Percentiles rank a stretch among this genome's conserved stretches.
Evolutionary conservation across 2,329 filamentous ascomycete genomes (phyloP).

Genomic region (Trichoderma atroviride): DNA sequence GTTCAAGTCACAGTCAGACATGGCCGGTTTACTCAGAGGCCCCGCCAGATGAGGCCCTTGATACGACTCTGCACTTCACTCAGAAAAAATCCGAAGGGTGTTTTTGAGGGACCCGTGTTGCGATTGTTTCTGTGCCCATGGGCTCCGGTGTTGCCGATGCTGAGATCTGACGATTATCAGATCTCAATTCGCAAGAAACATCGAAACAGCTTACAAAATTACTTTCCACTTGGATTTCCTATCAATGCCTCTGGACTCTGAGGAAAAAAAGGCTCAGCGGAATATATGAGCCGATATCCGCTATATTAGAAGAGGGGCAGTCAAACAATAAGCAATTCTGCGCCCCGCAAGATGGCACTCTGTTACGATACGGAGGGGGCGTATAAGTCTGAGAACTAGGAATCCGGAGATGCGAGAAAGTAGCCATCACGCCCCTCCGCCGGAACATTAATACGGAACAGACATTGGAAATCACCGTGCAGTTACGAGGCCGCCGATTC

Average conservation of each 20-base stretch:
- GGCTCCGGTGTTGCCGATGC: background rate
- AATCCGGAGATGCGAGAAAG: conserved; percentile 1
- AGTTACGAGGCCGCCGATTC: conserved; percentile 12
- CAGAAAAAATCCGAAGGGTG: conserved; percentile 12
- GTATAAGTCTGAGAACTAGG: background rate
- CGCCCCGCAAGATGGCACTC: conserved; percentile 15
- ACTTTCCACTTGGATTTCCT: background rate
- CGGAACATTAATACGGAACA: conserved; percentile 4
- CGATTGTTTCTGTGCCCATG: background rate
- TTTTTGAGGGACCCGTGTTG: background rate
- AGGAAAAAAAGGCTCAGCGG: background rate
- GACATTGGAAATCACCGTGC: background rate
- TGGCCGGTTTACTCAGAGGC: conserved; percentile 5
- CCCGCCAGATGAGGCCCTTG: conserved; percentile 15
- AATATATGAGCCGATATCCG: conserved; percentile 1
- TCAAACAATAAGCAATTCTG: conserved; percentile 7
- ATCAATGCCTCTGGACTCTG: background rate
- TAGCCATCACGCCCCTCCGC: conserved; percentile 8
- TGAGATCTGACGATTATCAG: background rate
- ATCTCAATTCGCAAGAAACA: background rate
- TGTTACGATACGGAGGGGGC: conserved; percentile 6
- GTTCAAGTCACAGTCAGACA: conserved; percentile 8
- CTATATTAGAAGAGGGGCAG: conserved; percentile 16
- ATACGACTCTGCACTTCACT: conserved; percentile 13
- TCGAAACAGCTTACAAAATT: background rate